A percentile compares a stretch with the other conserved stretches of the same genome.
Conservation (phyloP, 441 rosid genomes). For the Pelargonium australe region DNA sequence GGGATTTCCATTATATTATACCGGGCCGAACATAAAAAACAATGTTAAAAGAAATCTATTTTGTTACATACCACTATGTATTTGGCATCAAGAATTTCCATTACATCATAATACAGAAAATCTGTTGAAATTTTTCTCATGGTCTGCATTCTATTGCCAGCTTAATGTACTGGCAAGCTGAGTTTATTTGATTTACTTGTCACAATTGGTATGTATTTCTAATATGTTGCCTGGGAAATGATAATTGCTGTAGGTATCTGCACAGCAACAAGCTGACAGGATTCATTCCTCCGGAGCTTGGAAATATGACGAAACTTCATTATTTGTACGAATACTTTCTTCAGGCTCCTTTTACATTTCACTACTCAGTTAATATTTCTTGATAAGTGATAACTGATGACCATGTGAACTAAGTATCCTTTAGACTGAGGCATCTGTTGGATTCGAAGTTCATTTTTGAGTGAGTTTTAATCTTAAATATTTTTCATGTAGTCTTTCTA, state of each 20-base stretch:
- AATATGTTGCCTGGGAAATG: not conserved
- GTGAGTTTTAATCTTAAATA: not conserved
- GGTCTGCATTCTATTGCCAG: not conserved
- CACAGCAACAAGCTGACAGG: slow-evolving; percentile 87
- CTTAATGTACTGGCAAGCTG: no score
- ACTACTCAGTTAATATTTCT: not conserved
- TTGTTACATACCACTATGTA: not conserved
- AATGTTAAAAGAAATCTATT: not conserved
- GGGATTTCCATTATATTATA: not conserved
- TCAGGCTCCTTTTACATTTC: not conserved
- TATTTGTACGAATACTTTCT: slow-evolving; percentile 52
- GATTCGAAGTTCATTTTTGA: not conserved
- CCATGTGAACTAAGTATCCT: not conserved
- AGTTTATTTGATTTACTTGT: no score
- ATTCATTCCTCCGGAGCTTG: slow-evolving; percentile 83
- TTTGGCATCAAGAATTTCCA: not conserved
- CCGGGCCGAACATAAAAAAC: not conserved
- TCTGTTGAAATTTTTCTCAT: not conserved
- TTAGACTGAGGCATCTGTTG: not conserved
- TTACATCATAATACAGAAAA: not conserved
- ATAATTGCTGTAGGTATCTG: slow-evolving; percentile 32
- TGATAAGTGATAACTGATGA: not conserved
- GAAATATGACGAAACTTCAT: slow-evolving; percentile 89
- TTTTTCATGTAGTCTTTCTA: not conserved
- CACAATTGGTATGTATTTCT: not conserved